Conservation (phyloP, 352 stramenopile genomes). For the Pythium plurisporium region DNA sequence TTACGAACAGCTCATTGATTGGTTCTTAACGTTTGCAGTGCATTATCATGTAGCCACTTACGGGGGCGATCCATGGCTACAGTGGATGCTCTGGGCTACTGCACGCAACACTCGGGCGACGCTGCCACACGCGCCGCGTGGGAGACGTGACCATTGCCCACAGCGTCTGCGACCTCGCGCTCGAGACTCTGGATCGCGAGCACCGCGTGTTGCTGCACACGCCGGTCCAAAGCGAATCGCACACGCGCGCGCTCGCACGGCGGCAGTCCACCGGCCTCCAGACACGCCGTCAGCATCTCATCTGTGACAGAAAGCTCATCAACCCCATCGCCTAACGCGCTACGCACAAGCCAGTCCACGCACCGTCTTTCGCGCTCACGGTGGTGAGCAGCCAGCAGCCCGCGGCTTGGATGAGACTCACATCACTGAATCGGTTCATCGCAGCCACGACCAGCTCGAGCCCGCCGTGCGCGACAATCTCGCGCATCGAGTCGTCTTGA, state of each 20-base stretch:
- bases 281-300: constrained; percentile 37
- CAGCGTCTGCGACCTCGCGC: constrained; percentile 9
- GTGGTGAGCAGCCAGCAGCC: constrained; percentile 52
- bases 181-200: constrained; percentile 40
- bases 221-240: constrained; percentile 35
- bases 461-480: constrained; percentile 54
- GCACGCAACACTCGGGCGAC: constrained; percentile 8
- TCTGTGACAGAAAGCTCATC: too few species aligned
- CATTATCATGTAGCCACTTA: too few species aligned
- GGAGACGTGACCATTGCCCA: neutral
- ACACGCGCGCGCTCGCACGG: constrained; percentile 49
- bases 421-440: constrained; percentile 50
- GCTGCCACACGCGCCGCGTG: neutral
- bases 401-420: constrained; percentile 41
- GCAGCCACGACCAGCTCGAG: constrained; percentile 38
- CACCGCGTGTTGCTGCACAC: constrained; percentile 49
- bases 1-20: too few species aligned
- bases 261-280: constrained; percentile 45
- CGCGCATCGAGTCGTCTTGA: constrained; percentile 50
- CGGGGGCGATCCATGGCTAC: too few species aligned
- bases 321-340: too few species aligned
- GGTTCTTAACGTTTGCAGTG: too few species aligned
- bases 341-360: neutral
- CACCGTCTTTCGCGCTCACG: constrained; percentile 44
- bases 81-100: constrained; percentile 10